Evolutionary conservation across 2,329 filamentous ascomycete genomes (phyloP), one percentile per base, ranked within the genome.

Genomic region (Colletotrichum sp.): DNA sequence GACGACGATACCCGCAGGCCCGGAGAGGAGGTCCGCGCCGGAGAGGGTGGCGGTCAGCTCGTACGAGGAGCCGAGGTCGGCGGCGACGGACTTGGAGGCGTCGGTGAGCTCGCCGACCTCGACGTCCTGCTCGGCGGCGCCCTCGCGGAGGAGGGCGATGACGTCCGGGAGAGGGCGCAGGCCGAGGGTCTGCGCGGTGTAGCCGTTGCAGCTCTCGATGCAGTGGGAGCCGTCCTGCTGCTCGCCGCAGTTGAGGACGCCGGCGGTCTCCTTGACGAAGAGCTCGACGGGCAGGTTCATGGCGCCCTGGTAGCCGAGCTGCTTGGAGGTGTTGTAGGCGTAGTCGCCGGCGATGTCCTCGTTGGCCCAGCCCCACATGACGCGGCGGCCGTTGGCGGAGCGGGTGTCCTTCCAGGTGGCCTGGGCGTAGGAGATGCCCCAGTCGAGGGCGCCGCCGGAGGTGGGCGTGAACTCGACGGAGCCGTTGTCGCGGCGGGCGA

Each of bases 361-460:
- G 52, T 64, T 78, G 57, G 75, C 75, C 77, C 77, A 78, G 12
- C 77, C 77, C 77, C 77, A 78, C 68, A 75, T 67, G 70, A 78
- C 39, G 34, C 77, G 75, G 16, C 77, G 77, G 39, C 52, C 52
- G 36, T 64, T 55, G 44, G 44, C 2, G 70, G 75, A 68, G 29
- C 68, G 71, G 36, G 52, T n/a, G 71, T 78, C 77, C 12, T 29
- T 25, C 77, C 77, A 78, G 13, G 75, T 77, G n/a, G 77, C 68
- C 52, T 78, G 77, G 19, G 77, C 77, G 65, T 78, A 78, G 12
- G 77, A 64, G 22, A 77, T 77, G 22, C 77, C 77, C 77, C 77
- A 78, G 75, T 78, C 77, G 44, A 78, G 59, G 30, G 77, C 77
- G 8, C 74, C 77, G 22, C 77, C 77, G 3, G 77, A 77, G 27